Evolutionary conservation across 306 rosid genomes (phyloP).

Genomic region (Cucurbita moschata): DNA sequence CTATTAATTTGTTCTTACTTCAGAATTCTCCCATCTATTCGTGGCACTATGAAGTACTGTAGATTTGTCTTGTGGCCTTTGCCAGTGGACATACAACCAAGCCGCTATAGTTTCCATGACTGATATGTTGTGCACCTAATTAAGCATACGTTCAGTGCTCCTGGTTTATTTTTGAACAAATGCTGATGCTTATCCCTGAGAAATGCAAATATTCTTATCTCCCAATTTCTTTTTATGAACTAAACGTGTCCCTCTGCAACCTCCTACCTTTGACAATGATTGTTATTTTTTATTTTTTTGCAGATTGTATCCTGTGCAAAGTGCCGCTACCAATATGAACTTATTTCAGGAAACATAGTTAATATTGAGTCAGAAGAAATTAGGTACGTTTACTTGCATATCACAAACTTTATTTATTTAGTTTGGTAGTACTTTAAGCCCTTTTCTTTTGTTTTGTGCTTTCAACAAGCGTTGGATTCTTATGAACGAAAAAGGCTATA

Average conservation of each 20-base stretch:
- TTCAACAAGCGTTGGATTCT: not conserved
- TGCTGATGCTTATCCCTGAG: not conserved
- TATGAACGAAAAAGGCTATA: too few relatives aligned
- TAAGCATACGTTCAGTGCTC: not conserved
- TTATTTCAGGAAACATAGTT: slow-evolving; percentile 70
- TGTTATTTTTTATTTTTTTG: slow-evolving; percentile 19
- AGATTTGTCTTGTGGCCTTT: not conserved
- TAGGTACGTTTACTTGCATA: slow-evolving; percentile 43
- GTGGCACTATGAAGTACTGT: not conserved
- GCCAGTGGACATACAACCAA: not conserved
- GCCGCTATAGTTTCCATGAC: not conserved
- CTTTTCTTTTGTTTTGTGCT: not conserved
- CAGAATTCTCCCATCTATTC: not conserved
- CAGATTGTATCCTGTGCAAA: slow-evolving; percentile 87
- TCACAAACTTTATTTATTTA: not conserved
- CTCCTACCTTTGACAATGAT: not conserved
- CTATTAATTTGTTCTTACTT: not conserved
- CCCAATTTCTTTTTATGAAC: not conserved
- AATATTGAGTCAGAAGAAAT: slow-evolving; percentile 85
- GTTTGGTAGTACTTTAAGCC: not conserved
- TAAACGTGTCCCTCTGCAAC: not conserved
- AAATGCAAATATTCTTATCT: not conserved
- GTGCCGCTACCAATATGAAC: slow-evolving; percentile 86
- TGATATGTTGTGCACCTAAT: not conserved
- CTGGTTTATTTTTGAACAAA: not conserved